phyloP scores from a whole-genome alignment of 352 stramenopile genomes.

The Peronosclerospora sorghi region DNA sequence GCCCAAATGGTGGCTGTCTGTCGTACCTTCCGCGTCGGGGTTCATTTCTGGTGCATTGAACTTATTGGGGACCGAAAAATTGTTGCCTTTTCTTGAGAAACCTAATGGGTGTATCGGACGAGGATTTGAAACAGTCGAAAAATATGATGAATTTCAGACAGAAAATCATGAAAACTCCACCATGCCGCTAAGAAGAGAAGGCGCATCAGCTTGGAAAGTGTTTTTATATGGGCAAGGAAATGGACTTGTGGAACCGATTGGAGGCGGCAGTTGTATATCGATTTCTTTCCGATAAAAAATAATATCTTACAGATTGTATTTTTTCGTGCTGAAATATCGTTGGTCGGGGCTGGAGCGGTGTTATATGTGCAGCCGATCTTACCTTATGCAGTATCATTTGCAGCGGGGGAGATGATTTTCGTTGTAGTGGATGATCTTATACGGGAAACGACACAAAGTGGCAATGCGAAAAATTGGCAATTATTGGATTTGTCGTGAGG shows the following conservation, averaged over 20 bases:
- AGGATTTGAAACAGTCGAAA: no score
- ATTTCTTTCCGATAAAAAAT: no score
- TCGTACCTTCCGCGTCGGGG: no score
- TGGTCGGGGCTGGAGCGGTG: conserved; percentile 75
- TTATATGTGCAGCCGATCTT: conserved; percentile 81
- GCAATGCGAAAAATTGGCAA: conserved; percentile 83
- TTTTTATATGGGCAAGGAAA: no score
- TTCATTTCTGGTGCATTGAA: no score
- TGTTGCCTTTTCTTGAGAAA: conserved; percentile 42
- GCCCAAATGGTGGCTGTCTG: conserved; percentile 46
- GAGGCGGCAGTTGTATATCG: no score
- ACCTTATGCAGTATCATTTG: conserved; percentile 85
- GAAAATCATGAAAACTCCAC: no score
- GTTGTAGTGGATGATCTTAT: conserved; percentile 88
- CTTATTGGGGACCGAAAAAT: conserved; percentile 67
- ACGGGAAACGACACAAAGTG: conserved; percentile 78
- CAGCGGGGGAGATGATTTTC: conserved; percentile 86
- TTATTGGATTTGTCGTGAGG: conserved; percentile 88
- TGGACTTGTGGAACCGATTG: no score
- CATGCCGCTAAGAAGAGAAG: conserved; percentile 77
- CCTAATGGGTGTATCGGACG: no score
- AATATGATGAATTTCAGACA: no score
- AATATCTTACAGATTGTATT: no score
- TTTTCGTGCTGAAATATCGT: conserved; percentile 21
- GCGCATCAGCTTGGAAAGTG: conserved; percentile 72